These are phyloP conservation scores for Conticribra guillardii DNA, from an alignment of 108 stramenopile genomes.

Conservation along the genomic window DNA sequence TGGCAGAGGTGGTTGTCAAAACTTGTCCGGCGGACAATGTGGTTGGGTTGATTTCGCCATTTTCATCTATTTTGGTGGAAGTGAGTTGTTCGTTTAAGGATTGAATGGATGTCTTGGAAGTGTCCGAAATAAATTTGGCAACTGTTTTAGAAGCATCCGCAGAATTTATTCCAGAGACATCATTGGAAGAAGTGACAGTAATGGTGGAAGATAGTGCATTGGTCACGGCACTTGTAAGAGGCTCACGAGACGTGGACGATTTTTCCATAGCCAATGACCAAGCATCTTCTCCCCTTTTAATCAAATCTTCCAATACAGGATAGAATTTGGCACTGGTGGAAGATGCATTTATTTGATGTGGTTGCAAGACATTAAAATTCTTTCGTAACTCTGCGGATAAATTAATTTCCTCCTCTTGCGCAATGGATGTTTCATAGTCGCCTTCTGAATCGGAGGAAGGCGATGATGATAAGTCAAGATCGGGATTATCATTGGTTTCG, in stretches of 20 bases:
- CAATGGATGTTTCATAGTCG: background rate
- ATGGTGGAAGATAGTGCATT: slow-evolving; percentile 3
- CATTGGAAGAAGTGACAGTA: slow-evolving; percentile 2
- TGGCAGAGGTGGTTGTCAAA: slow-evolving; percentile 14
- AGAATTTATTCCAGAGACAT: background rate
- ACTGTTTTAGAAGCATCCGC: background rate
- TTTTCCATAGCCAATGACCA: slow-evolving; percentile 19
- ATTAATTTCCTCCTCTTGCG: background rate
- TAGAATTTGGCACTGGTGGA: slow-evolving; percentile 78
- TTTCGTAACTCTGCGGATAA: background rate
- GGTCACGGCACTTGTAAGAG: background rate
- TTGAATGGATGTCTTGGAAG: slow-evolving; percentile 22
- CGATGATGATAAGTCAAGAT: no score
- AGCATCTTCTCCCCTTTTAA: slow-evolving; percentile 41
- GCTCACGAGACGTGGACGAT: slow-evolving; percentile 7
- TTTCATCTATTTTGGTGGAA: background rate
- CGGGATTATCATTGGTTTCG: slow-evolving; percentile 16
- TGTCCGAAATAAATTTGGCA: slow-evolving; percentile 23
- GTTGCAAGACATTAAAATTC: slow-evolving; percentile 17
- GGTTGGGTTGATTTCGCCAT: slow-evolving; percentile 54
- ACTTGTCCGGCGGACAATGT: slow-evolving; percentile 30
- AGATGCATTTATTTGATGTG: slow-evolving; percentile 33
- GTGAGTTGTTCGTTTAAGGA: slow-evolving; percentile 10
- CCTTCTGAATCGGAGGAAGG: background rate
- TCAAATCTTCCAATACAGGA: slow-evolving; percentile 71